Evolutionary conservation across 192 early-diverging fungal species (phyloP), one percentile per base, ranked within the genome.

Genomic region (Entomortierella lignicola): DNA sequence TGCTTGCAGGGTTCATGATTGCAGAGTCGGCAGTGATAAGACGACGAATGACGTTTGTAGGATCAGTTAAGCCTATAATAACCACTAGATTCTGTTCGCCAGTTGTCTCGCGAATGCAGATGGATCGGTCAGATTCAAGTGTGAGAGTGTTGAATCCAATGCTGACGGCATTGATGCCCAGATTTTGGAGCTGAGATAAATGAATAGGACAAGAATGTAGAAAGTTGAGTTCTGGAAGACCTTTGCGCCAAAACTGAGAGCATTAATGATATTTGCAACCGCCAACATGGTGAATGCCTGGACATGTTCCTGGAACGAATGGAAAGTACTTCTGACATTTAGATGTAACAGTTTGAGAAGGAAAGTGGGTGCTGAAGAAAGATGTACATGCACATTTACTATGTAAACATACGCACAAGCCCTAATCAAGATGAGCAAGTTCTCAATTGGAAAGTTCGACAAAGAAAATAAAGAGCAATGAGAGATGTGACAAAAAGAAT

Each of bases 101-200:
- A 2, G 69, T 80, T 21, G 71, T 68, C 80, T 99, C 98, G 58
- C 98, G 93, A 39, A 98, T 91, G 85, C 97, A 98, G 72, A 99
- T 98, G 84, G 94, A 99, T 66, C 96, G 93, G 84, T 99, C 97
- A 13, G 96, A 98, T 81, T 99, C 95, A 85, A 99, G 92, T 57
- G 98, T 99, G 64, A 99, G 87, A 21, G 94, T 98, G 82, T 96
- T 97, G 86, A 99, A 99, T 64, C 95, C 92, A 79, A 99, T 99
- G 80, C 91, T 95, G 41, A 91, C 91, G 34, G 91, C 86, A 84
- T 96, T 96, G 79, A 99, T 92, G 61, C 95, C 95, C 72, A 98
- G 81, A 64, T 89, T 88, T 71, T 89, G 91, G 80, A 99, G 94
- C 97, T 99, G 43, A 25, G 18, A 56, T 4, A 7, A 4, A 37